These are phyloP conservation scores for Hericium coralloides DNA, from an alignment of 768 basidiomycete genomes.

Conservation along the genomic window DNA sequence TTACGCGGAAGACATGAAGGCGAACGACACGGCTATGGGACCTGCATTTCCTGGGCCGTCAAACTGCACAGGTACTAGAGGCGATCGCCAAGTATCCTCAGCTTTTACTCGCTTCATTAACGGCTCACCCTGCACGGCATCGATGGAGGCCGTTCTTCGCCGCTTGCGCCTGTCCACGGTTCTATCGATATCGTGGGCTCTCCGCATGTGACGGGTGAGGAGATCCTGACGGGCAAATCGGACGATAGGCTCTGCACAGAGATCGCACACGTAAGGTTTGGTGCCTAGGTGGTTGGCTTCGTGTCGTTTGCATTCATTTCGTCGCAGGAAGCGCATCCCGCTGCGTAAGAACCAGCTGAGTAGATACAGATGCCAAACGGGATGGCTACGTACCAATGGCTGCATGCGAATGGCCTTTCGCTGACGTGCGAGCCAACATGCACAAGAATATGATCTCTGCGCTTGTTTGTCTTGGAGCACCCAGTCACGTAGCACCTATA, in stretches of 20 bases:
- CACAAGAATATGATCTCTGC: conserved; percentile 66
- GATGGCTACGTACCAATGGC: conserved; percentile 43
- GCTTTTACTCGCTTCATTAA: too few relatives aligned
- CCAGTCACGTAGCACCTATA: conserved; percentile 63
- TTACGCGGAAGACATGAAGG: too few relatives aligned
- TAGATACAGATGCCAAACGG: background rate
- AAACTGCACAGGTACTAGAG: too few relatives aligned
- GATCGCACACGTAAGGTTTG: conserved; percentile 49
- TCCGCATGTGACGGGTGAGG: conserved; percentile 54
- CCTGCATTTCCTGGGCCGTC: too few relatives aligned
- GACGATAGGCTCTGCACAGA: conserved; percentile 36
- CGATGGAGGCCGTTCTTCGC: conserved; percentile 15
- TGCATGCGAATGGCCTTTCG: conserved; percentile 55
- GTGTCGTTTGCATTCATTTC: conserved; percentile 73
- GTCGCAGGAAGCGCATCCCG: conserved; percentile 55
- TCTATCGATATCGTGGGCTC: conserved; percentile 35
- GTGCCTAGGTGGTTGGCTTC: conserved; percentile 53
- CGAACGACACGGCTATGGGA: too few relatives aligned
- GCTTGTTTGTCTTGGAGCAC: conserved; percentile 60
- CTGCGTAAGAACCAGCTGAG: conserved; percentile 26
- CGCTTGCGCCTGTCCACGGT: conserved; percentile 24
- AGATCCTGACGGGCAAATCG: conserved; percentile 63
- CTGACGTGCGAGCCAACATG: conserved; percentile 68
- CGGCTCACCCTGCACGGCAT: conserved; percentile 2
- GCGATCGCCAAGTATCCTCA: too few relatives aligned